phyloP scores from a whole-genome alignment of 495 filamentous ascomycete species.

The Aspergillus baeticus region DNA sequence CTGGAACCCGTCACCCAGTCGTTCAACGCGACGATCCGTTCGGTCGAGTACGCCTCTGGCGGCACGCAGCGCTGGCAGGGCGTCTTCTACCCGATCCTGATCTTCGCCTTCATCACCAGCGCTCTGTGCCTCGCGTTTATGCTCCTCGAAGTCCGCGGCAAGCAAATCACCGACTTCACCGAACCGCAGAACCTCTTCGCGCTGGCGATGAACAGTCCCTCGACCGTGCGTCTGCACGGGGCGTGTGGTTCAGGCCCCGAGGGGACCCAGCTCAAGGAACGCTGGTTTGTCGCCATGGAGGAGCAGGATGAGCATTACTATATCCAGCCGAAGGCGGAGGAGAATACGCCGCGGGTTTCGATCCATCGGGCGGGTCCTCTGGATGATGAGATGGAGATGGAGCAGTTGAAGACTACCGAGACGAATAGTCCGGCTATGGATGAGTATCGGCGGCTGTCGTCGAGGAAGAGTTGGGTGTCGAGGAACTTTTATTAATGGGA shows the following conservation, averaged over 20 bases:
- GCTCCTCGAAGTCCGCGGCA: constrained; percentile 42
- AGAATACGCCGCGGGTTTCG: background rate
- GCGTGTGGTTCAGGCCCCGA: constrained; percentile 64
- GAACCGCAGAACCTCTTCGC: constrained; percentile 73
- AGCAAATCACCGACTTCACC: constrained; percentile 70
- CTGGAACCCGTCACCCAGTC: constrained; percentile 32
- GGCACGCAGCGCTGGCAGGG: constrained; percentile 54
- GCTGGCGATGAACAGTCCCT: constrained; percentile 66
- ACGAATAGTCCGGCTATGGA: constrained; percentile 29
- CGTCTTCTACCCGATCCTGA: constrained; percentile 62
- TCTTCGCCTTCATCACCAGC: constrained; percentile 62
- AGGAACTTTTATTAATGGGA: constrained; percentile 29
- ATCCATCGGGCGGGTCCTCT: background rate
- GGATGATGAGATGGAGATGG: constrained; percentile 21
- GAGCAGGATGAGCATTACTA: constrained; percentile 39
- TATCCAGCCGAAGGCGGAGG: constrained; percentile 34
- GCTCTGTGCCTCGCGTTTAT: constrained; percentile 59
- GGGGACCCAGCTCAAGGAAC: constrained; percentile 49
- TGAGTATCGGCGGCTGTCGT: constrained; percentile 33
- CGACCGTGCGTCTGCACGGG: constrained; percentile 51
- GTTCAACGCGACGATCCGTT: constrained; percentile 57
- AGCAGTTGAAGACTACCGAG: constrained; percentile 6
- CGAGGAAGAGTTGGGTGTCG: constrained; percentile 22
- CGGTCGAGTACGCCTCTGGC: constrained; percentile 63
- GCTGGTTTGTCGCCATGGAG: constrained; percentile 57